These are phyloP conservation scores for Lasiosphaeris hirsuta DNA, from an alignment of 495 filamentous ascomycete genomes.

Conservation along the genomic window DNA sequence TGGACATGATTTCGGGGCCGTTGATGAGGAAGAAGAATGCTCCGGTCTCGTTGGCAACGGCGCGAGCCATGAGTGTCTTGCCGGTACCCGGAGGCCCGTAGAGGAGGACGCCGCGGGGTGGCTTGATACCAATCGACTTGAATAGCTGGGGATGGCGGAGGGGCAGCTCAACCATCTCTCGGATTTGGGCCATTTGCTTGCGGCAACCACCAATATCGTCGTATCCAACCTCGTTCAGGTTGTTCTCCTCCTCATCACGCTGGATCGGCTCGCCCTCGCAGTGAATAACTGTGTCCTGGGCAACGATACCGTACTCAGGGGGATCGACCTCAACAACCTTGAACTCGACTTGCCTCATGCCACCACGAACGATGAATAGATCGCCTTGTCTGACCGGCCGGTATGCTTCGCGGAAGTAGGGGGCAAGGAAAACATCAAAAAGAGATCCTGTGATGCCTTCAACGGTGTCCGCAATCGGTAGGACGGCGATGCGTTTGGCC, in stretches of 20 bases:
- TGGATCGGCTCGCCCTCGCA: constrained; percentile 98
- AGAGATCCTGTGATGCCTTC: constrained; percentile 95
- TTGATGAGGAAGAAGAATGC: constrained; percentile 99
- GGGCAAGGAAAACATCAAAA: constrained; percentile 98
- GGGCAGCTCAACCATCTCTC: constrained; percentile 95
- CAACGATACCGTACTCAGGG: constrained; percentile 96
- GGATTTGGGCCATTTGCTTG: constrained; percentile 99
- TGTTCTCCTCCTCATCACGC: constrained; percentile 97
- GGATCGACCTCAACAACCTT: constrained; percentile 99
- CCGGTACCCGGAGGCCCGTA: constrained; percentile 97
- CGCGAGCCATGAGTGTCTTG: constrained; percentile 98
- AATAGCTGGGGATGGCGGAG: constrained; percentile 96
- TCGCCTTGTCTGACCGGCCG: constrained; percentile 94
- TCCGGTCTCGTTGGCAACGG: constrained; percentile 97
- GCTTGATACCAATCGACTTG: constrained; percentile 99
- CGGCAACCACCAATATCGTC: constrained; percentile 99
- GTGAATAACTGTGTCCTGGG: constrained; percentile 97
- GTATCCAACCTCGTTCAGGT: constrained; percentile 97
- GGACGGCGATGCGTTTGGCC: constrained; percentile 98
- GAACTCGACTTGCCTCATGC: constrained; percentile 98
- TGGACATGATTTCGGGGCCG: constrained; percentile 98
- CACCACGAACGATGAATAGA: constrained; percentile 92
- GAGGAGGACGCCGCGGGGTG: constrained; percentile 95
- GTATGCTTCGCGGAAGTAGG: constrained; percentile 99
- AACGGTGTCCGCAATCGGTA: constrained; percentile 96